Evolutionary conservation across 495 filamentous ascomycete species (phyloP), one percentile per base, ranked within the genome.

Genomic region (Parathielavia hyrcaniae): DNA sequence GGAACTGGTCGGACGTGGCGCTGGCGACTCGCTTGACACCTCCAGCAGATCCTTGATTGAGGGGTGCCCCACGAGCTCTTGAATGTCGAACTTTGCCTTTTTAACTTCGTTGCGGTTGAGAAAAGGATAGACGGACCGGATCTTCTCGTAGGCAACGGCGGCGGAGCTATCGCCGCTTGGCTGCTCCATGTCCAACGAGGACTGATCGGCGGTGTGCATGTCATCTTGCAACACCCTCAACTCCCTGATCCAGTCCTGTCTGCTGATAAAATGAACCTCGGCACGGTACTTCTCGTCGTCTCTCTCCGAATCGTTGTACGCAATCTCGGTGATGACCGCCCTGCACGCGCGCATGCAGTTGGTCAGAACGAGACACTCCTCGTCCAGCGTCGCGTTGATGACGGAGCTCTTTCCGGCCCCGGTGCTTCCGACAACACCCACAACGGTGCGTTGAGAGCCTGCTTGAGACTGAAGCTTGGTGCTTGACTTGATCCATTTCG

Each of bases 241-340:
- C 55, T 88, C 85, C 12, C 71, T 74, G 39, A 74, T 59, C 81
- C 83, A 87, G 6, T 87, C 82, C 3, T 72, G 64, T 0, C 23
- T 32, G 16, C 64, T 64, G 44, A 88, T 81, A 65, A 87, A 87
- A 45, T 86, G 77, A 32, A 89, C 75, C 53, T 83, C 76, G 10
- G 83, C 84, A 12, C 72, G 68, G 64, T 87, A 89, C 43, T 64
- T 73, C 13, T 67, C 50, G 1, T 63, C 59, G 2, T 69, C 59
- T 13, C 79, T 74, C 26, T 78, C 50, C 13, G 64, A 71, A 36
- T 67, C 14, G 44, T 86, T 86, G 66, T 78, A 88, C 0, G 79
- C 79, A 11, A 89, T 78, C 59, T 89, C 85, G 0, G 82, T 87
- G 7, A 82, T 78, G 5, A 82, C 80, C 0, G 86, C 84, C 3